These are phyloP conservation scores for Rusavskia elegans DNA, from an alignment of 495 filamentous ascomycete species.

Conservation along the genomic window DNA sequence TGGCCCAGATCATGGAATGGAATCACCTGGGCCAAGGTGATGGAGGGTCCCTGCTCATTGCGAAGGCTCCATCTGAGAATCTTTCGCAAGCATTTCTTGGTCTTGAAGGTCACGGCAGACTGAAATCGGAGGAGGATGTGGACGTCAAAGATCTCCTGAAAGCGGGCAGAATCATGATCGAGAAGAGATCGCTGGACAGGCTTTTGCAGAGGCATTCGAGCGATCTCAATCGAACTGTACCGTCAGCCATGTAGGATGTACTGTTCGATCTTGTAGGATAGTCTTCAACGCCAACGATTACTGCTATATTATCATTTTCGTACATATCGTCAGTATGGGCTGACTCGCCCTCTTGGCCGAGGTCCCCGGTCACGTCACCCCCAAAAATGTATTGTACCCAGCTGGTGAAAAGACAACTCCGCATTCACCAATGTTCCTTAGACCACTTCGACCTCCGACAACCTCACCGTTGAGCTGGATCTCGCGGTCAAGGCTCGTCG, in stretches of 20 bases:
- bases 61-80: slow-evolving; percentile 33
- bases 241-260: slow-evolving; percentile 7
- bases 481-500: slow-evolving; percentile 30
- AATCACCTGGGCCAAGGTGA: slow-evolving; percentile 56
- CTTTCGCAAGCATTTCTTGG: slow-evolving; percentile 37
- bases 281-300: no score
- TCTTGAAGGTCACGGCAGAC: slow-evolving; percentile 47
- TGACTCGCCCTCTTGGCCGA: not conserved
- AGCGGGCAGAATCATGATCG: slow-evolving; percentile 69
- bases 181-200: slow-evolving; percentile 60
- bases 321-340: no score
- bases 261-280: no score
- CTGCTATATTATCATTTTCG: no score
- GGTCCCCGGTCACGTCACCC: not conserved
- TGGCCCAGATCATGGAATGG: slow-evolving; percentile 44
- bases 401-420: not conserved
- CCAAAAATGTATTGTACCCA: not conserved
- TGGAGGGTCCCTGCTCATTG: slow-evolving; percentile 69
- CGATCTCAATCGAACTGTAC: slow-evolving; percentile 35
- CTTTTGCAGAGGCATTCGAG: slow-evolving; percentile 62
- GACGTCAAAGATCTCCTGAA: slow-evolving; percentile 91
- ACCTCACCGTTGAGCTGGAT: slow-evolving; percentile 36
- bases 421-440: slow-evolving; percentile 31
- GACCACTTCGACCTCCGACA: slow-evolving; percentile 27
- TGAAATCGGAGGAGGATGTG: slow-evolving; percentile 53